Percentiles rank a stretch among this genome's conserved stretches.
phyloP scores from a whole-genome alignment of 73 alveolate species.

The Paramecium caudatum region DNA sequence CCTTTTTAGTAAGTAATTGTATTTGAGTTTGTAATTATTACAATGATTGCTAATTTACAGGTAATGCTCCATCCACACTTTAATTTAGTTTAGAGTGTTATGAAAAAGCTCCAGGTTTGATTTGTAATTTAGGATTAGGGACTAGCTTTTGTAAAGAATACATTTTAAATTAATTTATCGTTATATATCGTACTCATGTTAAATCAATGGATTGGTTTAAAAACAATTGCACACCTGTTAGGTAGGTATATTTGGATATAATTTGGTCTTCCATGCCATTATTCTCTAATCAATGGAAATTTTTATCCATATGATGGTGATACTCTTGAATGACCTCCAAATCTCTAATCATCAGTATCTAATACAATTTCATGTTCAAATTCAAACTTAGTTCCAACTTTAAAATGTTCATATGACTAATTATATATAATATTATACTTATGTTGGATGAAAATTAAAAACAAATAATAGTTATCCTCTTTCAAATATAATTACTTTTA shows the following conservation, averaged over 20 bases:
- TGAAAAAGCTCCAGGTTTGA: slow-evolving; percentile 51
- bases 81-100: slow-evolving; percentile 15
- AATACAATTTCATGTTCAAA: slow-evolving; percentile 91
- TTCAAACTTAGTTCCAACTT: slow-evolving; percentile 93
- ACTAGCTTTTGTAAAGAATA: slow-evolving; percentile 44
- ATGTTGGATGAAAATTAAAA: slow-evolving; percentile 98
- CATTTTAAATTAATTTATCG: slow-evolving; percentile 26
- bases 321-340: slow-evolving; percentile 95
- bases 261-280: slow-evolving; percentile 88
- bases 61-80: slow-evolving; percentile 60
- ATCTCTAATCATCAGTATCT: slow-evolving; percentile 95
- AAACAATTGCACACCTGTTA: slow-evolving; percentile 89
- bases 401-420: slow-evolving; percentile 92
- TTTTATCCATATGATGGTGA: slow-evolving; percentile 87
- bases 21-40: slow-evolving; percentile 1
- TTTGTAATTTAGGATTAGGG: slow-evolving; percentile 27
- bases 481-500: slow-evolving; percentile 94
- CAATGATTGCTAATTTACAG: slow-evolving; percentile 60
- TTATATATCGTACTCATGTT: background rate
- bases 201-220: slow-evolving; percentile 66
- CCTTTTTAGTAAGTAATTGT: slow-evolving; percentile 12
- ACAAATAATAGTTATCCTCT: slow-evolving; percentile 95
- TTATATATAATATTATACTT: slow-evolving; percentile 70
- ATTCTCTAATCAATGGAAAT: slow-evolving; percentile 86
- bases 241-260: slow-evolving; percentile 92